Conservation (phyloP, 768 basidiomycete genomes). For the Naematelia encephala region DNA sequence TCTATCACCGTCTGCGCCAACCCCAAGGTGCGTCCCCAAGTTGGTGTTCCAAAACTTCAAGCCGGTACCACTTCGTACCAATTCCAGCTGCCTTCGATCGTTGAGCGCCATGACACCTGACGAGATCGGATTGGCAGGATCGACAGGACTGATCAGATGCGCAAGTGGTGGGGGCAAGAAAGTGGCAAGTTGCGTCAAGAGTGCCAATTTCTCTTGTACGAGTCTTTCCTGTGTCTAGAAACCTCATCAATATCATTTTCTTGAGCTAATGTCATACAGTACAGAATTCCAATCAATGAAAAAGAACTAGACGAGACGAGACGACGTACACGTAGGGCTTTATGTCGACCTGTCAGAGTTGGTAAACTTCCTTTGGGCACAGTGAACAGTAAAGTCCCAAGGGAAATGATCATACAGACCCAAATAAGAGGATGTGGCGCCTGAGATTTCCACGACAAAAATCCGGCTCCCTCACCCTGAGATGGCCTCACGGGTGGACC, state of each 20-base stretch:
- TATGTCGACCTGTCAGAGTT: conserved; percentile 40
- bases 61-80: conserved; percentile 11
- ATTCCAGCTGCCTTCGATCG: conserved; percentile 5
- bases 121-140: conserved; percentile 5
- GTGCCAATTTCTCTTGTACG: conserved; percentile 24
- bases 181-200: conserved; percentile 33
- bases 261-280: background rate
- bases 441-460: conserved; percentile 19
- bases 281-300: too few relatives aligned
- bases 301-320: too few relatives aligned
- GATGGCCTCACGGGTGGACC: background rate
- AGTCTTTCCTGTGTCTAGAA: conserved; percentile 28
- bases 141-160: conserved; percentile 15
- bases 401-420: conserved; percentile 32
- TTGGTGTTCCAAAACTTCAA: conserved; percentile 22
- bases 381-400: conserved; percentile 31
- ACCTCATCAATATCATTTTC: conserved; percentile 2
- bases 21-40: background rate
- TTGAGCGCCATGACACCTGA: background rate
- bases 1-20: conserved; percentile 11
- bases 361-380: conserved; percentile 42
- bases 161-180: conserved; percentile 42
- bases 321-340: conserved; percentile 35
- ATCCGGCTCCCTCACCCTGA: conserved; percentile 4
- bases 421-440: conserved; percentile 38